Evolutionary conservation across 257 asterid genomes (phyloP).

Genomic region (Solanum pimpinellifolium): DNA sequence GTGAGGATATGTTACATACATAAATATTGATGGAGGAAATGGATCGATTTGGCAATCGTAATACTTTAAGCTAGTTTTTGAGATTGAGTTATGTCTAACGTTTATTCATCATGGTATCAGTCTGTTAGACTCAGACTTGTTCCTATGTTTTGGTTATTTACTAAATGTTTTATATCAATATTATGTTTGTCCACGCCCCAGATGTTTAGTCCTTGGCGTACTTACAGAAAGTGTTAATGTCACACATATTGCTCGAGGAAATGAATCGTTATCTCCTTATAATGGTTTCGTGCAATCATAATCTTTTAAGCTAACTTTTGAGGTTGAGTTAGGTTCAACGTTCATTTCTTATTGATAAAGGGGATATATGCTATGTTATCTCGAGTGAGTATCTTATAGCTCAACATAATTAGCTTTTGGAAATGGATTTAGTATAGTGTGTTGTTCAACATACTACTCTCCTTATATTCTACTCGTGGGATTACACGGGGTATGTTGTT

Average conservation of each 20-base stretch:
- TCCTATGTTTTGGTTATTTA: neutral
- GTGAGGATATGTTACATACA: neutral
- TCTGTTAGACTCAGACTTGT: neutral
- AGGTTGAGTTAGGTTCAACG: neutral
- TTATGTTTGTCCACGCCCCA: neutral
- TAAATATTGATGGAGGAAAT: neutral
- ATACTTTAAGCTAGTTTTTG: neutral
- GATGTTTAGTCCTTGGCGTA: accelerated
- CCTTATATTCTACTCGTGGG: neutral
- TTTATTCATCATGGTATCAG: neutral
- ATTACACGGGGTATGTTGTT: neutral
- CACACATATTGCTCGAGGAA: neutral
- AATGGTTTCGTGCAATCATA: neutral
- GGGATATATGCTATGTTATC: neutral
- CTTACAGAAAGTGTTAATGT: neutral
- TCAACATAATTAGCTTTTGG: no score
- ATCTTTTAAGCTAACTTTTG: neutral
- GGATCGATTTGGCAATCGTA: neutral
- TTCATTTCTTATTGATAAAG: neutral
- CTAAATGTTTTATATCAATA: neutral
- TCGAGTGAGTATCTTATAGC: no score
- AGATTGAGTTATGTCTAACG: neutral
- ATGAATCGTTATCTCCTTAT: neutral
- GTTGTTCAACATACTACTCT: no score
- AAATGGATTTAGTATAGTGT: no score